Conservation (phyloP, 306 rosid species). For the Morella rubra region DNA sequence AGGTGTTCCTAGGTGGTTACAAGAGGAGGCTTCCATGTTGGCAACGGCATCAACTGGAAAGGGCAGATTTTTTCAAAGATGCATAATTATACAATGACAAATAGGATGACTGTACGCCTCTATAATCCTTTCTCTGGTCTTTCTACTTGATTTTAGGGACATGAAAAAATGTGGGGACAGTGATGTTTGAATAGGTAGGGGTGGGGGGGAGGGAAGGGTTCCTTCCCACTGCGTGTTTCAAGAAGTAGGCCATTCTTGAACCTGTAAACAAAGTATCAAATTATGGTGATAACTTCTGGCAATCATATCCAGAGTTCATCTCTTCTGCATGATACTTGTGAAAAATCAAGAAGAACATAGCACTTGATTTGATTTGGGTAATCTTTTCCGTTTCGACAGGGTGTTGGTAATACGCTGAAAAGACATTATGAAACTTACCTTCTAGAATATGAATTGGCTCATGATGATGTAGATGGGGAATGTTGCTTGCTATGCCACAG, state of each 20-base stretch:
- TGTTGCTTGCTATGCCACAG: conserved; percentile 99
- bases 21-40: conserved; percentile 98
- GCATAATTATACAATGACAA: conserved; percentile 96
- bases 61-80: conserved; percentile 99
- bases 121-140: conserved; percentile 14
- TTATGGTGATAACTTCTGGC: background rate
- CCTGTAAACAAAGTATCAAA: background rate
- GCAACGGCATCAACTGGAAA: conserved; percentile 99
- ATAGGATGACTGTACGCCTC: conserved; percentile 92
- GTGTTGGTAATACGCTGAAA: conserved; percentile 99
- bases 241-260: background rate
- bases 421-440: conserved; percentile 98
- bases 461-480: conserved; percentile 98
- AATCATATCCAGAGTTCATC: background rate
- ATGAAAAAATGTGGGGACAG: background rate
- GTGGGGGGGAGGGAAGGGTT: background rate
- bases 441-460: conserved; percentile 93
- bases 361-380: conserved; percentile 7
- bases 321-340: background rate
- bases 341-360: background rate
- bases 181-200: background rate
- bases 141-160: conserved; percentile 11
- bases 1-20: conserved; percentile 75
- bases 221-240: background rate
- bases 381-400: conserved; percentile 49